Conservation (phyloP, 2,329 filamentous ascomycete genomes). For the Orbilia blumenaviensis region DNA sequence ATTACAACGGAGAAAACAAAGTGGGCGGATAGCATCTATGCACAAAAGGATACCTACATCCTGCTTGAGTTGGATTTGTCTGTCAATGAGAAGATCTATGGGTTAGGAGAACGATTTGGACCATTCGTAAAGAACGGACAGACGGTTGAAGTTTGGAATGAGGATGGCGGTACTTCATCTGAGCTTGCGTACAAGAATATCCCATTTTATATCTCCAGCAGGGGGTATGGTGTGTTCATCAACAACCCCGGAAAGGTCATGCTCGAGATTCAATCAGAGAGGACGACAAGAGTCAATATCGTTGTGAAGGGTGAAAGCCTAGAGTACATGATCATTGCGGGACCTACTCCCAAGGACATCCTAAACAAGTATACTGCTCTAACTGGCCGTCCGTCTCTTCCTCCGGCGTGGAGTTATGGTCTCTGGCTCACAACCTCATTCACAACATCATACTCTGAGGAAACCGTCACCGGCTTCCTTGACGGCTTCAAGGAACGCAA, state of each 20-base stretch:
- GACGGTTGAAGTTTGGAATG: constrained; percentile 72
- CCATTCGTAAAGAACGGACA: constrained; percentile 80
- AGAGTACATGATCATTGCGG: constrained; percentile 79
- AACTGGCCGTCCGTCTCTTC: constrained; percentile 71
- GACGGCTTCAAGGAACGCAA: constrained; percentile 73
- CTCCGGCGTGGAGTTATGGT: constrained; percentile 79
- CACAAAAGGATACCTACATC: constrained; percentile 60
- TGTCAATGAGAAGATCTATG: constrained; percentile 74
- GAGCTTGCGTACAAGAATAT: constrained; percentile 79
- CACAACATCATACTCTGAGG: constrained; percentile 76
- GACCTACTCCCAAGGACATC: constrained; percentile 76
- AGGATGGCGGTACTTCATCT: constrained; percentile 72
- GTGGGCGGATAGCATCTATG: constrained; percentile 60
- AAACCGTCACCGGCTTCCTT: constrained; percentile 73
- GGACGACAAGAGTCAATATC: constrained; percentile 75
- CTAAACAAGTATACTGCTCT: constrained; percentile 73
- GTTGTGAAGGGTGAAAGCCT: constrained; percentile 74
- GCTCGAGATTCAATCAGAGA: constrained; percentile 77
- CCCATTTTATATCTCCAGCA: constrained; percentile 74
- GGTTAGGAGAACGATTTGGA: constrained; percentile 79
- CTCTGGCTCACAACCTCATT: constrained; percentile 81
- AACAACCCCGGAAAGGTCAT: constrained; percentile 75
- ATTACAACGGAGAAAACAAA: constrained; percentile 56
- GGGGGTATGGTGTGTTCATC: constrained; percentile 80
- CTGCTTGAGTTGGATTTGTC: constrained; percentile 64